phyloP scores from a whole-genome alignment of 73 alveolate genomes.

The Blepharisma stoltei region DNA sequence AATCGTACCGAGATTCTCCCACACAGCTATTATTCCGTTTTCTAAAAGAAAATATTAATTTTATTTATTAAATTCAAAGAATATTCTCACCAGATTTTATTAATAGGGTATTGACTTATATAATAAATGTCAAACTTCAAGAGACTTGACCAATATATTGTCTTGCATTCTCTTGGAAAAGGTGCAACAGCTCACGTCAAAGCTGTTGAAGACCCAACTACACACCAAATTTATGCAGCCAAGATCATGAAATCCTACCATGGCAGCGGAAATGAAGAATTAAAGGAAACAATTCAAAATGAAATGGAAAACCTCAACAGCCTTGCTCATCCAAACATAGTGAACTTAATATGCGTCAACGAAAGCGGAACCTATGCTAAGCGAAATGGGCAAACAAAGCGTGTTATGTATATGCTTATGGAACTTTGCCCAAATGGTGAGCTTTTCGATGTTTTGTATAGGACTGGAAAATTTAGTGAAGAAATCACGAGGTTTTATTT shows the following conservation, averaged over 20 bases:
- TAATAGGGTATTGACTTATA: background rate
- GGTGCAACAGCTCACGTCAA: conserved; percentile 61
- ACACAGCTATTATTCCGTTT: too few relatives aligned
- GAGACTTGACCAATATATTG: conserved; percentile 43
- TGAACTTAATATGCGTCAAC: conserved; percentile 42
- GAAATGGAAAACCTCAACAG: conserved; percentile 58
- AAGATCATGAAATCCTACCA: conserved; percentile 50
- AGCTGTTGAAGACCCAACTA: conserved; percentile 25
- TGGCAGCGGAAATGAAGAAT: conserved; percentile 34
- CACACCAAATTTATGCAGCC: conserved; percentile 41
- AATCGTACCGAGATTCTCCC: too few relatives aligned
- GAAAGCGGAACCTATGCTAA: conserved; percentile 41
- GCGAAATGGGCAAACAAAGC: conserved; percentile 34
- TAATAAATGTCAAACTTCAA: conserved; percentile 35
- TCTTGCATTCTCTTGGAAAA: conserved; percentile 51
- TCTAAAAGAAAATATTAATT: too few relatives aligned
- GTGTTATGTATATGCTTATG: conserved; percentile 46
- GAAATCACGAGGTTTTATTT: conserved; percentile 67
- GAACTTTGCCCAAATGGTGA: conserved; percentile 89
- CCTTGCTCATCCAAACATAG: conserved; percentile 54
- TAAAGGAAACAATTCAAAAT: conserved; percentile 41
- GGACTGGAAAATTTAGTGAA: conserved; percentile 77
- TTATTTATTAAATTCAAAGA: too few relatives aligned
- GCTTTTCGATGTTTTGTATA: conserved; percentile 70
- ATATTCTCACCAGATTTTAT: too few relatives aligned